Percentiles rank a stretch among this genome's conserved stretches.
These are phyloP conservation scores for Yamadazyma kitorensis DNA, from an alignment of 805 yeast species.

Conservation along the genomic window DNA sequence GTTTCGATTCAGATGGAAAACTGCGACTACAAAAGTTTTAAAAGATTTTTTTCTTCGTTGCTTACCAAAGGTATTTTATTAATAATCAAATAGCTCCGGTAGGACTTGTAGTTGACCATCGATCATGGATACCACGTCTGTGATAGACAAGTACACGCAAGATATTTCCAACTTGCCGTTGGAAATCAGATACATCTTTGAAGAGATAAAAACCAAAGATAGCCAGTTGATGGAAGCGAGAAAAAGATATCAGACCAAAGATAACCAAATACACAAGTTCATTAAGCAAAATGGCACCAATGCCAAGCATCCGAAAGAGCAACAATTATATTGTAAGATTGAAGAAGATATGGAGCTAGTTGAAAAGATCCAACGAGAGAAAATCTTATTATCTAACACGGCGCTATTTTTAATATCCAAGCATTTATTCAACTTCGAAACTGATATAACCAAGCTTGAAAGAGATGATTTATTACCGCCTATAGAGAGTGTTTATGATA, in stretches of 20 bases:
- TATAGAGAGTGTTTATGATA: conserved; percentile 28
- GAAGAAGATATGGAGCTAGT: conserved; percentile 63
- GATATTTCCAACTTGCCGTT: conserved; percentile 82
- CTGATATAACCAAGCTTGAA: conserved; percentile 72
- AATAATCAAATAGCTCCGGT: too few species aligned
- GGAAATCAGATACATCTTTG: conserved; percentile 75
- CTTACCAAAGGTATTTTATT: not conserved
- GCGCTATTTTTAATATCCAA: conserved; percentile 74
- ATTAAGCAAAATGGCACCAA: conserved; percentile 81
- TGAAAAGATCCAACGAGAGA: conserved; percentile 67
- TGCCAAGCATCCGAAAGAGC: conserved; percentile 79
- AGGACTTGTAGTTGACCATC: not conserved
- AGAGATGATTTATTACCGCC: conserved; percentile 77
- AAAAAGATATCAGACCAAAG: conserved; percentile 65
- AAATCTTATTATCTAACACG: conserved; percentile 76
- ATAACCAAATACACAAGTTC: conserved; percentile 77
- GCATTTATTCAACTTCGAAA: conserved; percentile 70
- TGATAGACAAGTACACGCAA: conserved; percentile 46
- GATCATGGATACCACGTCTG: conserved; percentile 85
- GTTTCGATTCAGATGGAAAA: too few species aligned
- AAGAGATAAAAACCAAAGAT: conserved; percentile 76
- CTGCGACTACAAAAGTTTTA: too few species aligned
- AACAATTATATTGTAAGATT: conserved; percentile 59
- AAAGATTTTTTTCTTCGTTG: not conserved
- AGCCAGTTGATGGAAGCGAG: conserved; percentile 60